Percentiles rank a stretch among this genome's conserved stretches.
Conservation (phyloP, 805 yeast species). For the Grigorovia humatica region DNA sequence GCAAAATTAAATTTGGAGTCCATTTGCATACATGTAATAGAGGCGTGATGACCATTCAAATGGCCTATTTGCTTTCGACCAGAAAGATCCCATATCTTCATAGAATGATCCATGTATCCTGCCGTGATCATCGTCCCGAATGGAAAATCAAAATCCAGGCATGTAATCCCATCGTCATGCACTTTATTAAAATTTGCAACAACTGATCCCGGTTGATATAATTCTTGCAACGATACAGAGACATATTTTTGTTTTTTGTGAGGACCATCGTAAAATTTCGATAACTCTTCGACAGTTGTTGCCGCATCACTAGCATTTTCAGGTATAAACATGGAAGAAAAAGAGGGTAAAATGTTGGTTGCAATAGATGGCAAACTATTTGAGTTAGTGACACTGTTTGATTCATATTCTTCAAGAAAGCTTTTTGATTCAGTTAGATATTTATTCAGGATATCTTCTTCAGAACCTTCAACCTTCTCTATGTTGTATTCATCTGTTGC, state of each 20-base stretch:
- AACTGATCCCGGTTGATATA: constrained; percentile 32
- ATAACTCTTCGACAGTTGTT: neutral
- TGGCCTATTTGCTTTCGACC: constrained; percentile 40
- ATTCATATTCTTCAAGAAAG: constrained; percentile 2
- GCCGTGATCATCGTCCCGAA: constrained; percentile 71
- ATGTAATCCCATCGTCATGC: constrained; percentile 43
- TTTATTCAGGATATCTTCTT: constrained; percentile 2
- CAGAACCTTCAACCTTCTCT: neutral
- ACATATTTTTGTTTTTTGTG: constrained; percentile 5
- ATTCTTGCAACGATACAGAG: constrained; percentile 5
- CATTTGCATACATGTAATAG: constrained; percentile 53
- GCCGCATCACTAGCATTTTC: constrained; percentile 2
- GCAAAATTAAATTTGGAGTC: constrained; percentile 33
- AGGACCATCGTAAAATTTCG: constrained; percentile 5
- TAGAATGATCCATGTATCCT: constrained; percentile 57
- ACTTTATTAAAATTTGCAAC: constrained; percentile 40
- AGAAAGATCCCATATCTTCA: constrained; percentile 75
- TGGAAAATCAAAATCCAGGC: constrained; percentile 60
- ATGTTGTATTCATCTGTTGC: neutral
- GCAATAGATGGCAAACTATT: constrained; percentile 3
- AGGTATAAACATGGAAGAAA: constrained; percentile 3
- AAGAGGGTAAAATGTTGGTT: neutral
- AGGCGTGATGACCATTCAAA: constrained; percentile 53
- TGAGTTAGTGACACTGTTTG: neutral
- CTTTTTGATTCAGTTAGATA: constrained; percentile 4